These are phyloP conservation scores for Geosmithia morbida DNA, from an alignment of 2,329 filamentous ascomycete genomes.

Conservation along the genomic window DNA sequence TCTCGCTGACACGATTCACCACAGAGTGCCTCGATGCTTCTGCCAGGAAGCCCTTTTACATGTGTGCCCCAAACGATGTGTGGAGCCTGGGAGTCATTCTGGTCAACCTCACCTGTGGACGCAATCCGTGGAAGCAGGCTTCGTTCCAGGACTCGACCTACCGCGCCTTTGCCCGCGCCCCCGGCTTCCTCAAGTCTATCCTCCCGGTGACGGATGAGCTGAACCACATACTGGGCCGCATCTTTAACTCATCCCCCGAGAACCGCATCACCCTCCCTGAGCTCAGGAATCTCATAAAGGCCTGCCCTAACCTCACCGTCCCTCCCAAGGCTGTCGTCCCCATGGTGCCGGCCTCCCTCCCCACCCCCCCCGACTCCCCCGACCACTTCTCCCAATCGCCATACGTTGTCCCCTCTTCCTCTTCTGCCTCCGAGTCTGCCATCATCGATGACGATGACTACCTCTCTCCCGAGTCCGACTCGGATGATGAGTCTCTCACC, in stretches of 20 bases:
- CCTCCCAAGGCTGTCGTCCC: constrained; percentile 21
- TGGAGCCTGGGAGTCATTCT: constrained; percentile 98
- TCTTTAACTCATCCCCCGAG: constrained; percentile 77
- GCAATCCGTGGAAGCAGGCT: constrained; percentile 97
- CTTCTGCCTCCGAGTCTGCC: constrained; percentile 28
- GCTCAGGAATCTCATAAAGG: constrained; percentile 60
- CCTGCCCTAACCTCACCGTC: constrained; percentile 61
- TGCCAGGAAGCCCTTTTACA: constrained; percentile 63
- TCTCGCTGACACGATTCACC: neutral
- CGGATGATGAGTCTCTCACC: constrained; percentile 39
- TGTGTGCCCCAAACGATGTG: constrained; percentile 87
- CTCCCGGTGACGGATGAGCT: constrained; percentile 81
- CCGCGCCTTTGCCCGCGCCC: constrained; percentile 73
- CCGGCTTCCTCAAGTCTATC: constrained; percentile 82
- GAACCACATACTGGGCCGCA: constrained; percentile 71
- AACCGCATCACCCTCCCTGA: constrained; percentile 71
- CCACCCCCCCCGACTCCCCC: constrained; percentile 24
- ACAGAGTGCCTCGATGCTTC: constrained; percentile 81
- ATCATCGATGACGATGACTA: constrained; percentile 27
- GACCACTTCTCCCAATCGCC: no score
- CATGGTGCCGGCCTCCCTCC: constrained; percentile 17
- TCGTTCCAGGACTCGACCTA: constrained; percentile 91
- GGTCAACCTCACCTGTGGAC: constrained; percentile 92
- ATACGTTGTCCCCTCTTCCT: no score
- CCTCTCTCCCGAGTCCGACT: constrained; percentile 35